Conservation (phyloP, 1,284 basidiomycete species). For the Mycena citricolor region DNA sequence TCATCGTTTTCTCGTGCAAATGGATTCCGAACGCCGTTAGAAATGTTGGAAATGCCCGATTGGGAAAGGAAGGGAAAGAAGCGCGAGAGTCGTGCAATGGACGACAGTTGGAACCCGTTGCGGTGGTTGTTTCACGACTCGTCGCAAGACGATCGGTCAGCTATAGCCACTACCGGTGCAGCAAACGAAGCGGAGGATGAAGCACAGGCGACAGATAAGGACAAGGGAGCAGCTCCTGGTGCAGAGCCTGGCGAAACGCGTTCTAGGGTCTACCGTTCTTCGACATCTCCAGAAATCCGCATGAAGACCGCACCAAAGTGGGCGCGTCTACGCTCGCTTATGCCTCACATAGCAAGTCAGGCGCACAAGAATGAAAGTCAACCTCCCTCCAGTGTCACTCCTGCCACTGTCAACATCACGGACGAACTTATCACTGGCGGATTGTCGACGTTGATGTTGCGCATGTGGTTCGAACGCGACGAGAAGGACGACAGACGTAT, state of each 20-base stretch:
- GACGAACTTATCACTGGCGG: slow-evolving; percentile 85
- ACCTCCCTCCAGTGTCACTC: slow-evolving; percentile 49
- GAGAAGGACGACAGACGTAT: slow-evolving; percentile 84
- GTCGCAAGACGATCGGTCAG: slow-evolving; percentile 44
- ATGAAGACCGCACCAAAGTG: slow-evolving; percentile 46
- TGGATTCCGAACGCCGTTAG: slow-evolving; percentile 31
- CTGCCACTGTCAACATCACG: slow-evolving; percentile 70
- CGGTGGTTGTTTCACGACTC: slow-evolving; percentile 63
- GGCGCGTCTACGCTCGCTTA: slow-evolving; percentile 59
- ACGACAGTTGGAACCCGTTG: slow-evolving; percentile 50
- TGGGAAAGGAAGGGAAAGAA: slow-evolving; percentile 57
- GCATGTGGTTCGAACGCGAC: slow-evolving; percentile 90
- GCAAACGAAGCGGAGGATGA: slow-evolving; percentile 26
- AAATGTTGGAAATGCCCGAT: slow-evolving; percentile 40
- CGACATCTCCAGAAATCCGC: slow-evolving; percentile 45
- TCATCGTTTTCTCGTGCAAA: slow-evolving; percentile 13
- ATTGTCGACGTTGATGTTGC: slow-evolving; percentile 80
- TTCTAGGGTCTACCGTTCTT: slow-evolving; percentile 24
- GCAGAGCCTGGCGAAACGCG: slow-evolving; percentile 17
- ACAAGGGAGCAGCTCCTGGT: slow-evolving; percentile 16
- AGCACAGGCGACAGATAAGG: no score
- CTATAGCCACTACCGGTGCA: slow-evolving; percentile 33
- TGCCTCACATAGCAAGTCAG: slow-evolving; percentile 49
- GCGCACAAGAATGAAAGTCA: slow-evolving; percentile 31
- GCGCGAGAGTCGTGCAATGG: slow-evolving; percentile 47